phyloP scores from a whole-genome alignment of 2,329 filamentous ascomycete genomes.

The Aspergillus brasiliensis region DNA sequence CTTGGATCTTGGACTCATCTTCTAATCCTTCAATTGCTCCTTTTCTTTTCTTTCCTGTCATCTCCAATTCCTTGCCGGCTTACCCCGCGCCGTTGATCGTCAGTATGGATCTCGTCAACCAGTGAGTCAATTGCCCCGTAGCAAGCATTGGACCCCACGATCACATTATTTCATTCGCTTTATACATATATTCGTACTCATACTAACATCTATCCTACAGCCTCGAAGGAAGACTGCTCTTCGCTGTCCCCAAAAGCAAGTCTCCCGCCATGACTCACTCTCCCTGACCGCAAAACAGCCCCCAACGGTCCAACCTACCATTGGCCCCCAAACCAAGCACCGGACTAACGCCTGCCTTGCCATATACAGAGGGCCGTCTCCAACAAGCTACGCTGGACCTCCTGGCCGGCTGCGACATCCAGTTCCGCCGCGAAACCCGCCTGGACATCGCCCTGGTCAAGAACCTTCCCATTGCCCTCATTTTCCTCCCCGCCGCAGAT shows the following conservation, averaged over 20 bases:
- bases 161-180: slow-evolving; percentile 1
- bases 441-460: slow-evolving; percentile 98
- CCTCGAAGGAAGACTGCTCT: slow-evolving; percentile 88
- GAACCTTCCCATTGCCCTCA: slow-evolving; percentile 90
- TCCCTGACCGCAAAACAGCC: slow-evolving; percentile 8
- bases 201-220: slow-evolving; percentile 53
- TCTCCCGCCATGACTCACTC: slow-evolving; percentile 34
- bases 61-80: slow-evolving; percentile 8
- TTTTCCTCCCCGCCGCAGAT: slow-evolving; percentile 95
- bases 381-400: slow-evolving; percentile 87
- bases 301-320: slow-evolving; percentile 19
- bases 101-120: slow-evolving; percentile 64
- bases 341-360: slow-evolving; percentile 11
- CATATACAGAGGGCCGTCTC: slow-evolving; percentile 77
- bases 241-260: slow-evolving; percentile 98
- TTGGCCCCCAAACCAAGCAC: slow-evolving; percentile 7
- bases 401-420: slow-evolving; percentile 89
- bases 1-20: neutral
- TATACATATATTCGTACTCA: slow-evolving; percentile 8
- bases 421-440: slow-evolving; percentile 91
- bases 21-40: neutral
- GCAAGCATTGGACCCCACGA: neutral
- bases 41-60: neutral
- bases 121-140: slow-evolving; percentile 47
- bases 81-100: slow-evolving; percentile 26